Percentiles rank a stretch among this genome's conserved stretches.
These are phyloP conservation scores for Ambrosiella cleistominuta DNA, from an alignment of 2,329 filamentous ascomycete genomes.

Conservation along the genomic window DNA sequence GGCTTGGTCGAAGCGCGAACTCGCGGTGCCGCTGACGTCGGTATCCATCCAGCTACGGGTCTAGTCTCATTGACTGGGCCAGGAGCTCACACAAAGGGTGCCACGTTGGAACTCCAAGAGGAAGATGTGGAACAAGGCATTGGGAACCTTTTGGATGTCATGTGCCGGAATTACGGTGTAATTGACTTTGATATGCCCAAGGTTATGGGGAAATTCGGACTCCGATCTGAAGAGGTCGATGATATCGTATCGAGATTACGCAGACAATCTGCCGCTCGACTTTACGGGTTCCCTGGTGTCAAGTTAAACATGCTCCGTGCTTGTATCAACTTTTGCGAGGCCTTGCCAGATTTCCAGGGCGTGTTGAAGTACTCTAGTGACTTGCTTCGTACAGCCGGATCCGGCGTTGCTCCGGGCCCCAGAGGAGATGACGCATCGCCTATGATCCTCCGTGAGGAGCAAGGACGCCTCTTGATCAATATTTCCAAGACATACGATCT, in stretches of 20 bases:
- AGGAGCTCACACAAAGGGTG: constrained; percentile 27
- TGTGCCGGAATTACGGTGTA: constrained; percentile 49
- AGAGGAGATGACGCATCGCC: constrained; percentile 53
- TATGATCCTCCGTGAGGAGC: constrained; percentile 61
- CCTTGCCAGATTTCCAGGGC: constrained; percentile 76
- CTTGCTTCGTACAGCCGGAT: constrained; percentile 64
- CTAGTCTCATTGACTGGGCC: constrained; percentile 52
- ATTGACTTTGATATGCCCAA: constrained; percentile 28
- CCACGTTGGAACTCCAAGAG: constrained; percentile 39
- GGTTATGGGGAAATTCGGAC: constrained; percentile 15
- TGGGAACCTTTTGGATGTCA: constrained; percentile 41
- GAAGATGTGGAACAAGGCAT: constrained; percentile 48
- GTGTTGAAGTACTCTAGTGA: constrained; percentile 79
- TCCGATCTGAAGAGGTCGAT: constrained; percentile 27
- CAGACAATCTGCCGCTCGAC: constrained; percentile 37
- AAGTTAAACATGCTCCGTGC: constrained; percentile 76
- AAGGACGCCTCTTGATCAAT: constrained; percentile 66
- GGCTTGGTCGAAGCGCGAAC: constrained; percentile 83
- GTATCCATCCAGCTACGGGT: constrained; percentile 83
- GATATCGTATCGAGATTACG: constrained; percentile 40
- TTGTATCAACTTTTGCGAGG: constrained; percentile 90
- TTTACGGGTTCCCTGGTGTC: constrained; percentile 60
- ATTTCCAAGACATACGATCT: constrained; percentile 69
- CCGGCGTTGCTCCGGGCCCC: constrained; percentile 56
- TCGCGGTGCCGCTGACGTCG: constrained; percentile 84